Percentiles rank a stretch among this genome's conserved stretches.
These are phyloP conservation scores for Platanthera guangdongensis DNA, from an alignment of 106 monocot species.

Conservation along the genomic window DNA sequence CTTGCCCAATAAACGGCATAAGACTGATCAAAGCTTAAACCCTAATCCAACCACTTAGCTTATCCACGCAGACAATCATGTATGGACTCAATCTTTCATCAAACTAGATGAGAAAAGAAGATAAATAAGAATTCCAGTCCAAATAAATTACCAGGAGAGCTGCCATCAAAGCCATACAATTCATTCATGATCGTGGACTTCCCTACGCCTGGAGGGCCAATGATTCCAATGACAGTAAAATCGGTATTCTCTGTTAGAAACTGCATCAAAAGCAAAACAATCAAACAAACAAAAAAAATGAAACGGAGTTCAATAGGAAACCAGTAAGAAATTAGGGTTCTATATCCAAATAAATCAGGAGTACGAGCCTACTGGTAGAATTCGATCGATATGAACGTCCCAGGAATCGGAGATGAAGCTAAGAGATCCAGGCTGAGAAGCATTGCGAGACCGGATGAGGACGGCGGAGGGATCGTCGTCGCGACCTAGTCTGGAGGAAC, in stretches of 20 bases:
- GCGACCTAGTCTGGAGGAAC: constrained; percentile 16
- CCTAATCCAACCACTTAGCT: background rate
- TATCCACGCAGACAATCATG: background rate
- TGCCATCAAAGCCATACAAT: constrained; percentile 82
- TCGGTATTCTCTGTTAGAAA: constrained; percentile 89
- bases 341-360: background rate
- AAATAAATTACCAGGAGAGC: constrained; percentile 49
- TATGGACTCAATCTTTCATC: background rate
- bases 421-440: constrained; percentile 51
- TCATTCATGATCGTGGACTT: constrained; percentile 96
- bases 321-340: background rate
- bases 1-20: background rate
- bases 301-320: background rate
- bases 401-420: constrained; percentile 75
- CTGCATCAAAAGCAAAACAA: constrained; percentile 22
- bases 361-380: constrained; percentile 48
- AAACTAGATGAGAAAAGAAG: background rate
- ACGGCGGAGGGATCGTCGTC: constrained; percentile 51
- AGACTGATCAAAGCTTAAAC: background rate
- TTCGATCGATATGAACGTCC: constrained; percentile 72
- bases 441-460: constrained; percentile 41
- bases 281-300: background rate
- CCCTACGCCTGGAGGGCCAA: constrained; percentile 84
- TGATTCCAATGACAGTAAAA: constrained; percentile 79
- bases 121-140: background rate